Evolutionary conservation across 2,329 filamentous ascomycete species (phyloP).

Genomic region (Paraphoma chrysanthemicola): DNA sequence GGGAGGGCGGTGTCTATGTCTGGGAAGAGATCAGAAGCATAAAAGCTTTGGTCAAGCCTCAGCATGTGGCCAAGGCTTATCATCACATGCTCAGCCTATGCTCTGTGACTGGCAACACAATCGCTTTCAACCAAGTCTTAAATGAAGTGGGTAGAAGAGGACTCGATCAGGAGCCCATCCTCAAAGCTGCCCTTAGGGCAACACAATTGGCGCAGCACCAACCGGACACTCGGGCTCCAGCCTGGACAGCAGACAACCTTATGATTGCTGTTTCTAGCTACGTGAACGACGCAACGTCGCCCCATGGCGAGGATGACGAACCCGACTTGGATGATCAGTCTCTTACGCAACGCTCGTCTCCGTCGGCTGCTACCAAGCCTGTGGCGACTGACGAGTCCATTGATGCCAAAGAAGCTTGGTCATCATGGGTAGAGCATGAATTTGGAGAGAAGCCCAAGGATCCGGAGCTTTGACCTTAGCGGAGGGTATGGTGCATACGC

Average conservation of each 20-base stretch:
- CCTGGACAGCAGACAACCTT: constrained; percentile 42
- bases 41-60: constrained; percentile 23
- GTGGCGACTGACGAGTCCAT: not conserved
- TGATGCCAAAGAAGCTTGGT: constrained; percentile 29
- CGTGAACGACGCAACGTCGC: constrained; percentile 18
- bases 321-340: constrained; percentile 9
- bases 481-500: not conserved
- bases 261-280: constrained; percentile 40
- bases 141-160: constrained; percentile 31
- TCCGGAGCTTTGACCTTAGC: constrained; percentile 16
- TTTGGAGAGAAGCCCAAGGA: constrained; percentile 32
- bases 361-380: not conserved
- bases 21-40: constrained; percentile 53
- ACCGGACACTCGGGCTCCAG: constrained; percentile 24
- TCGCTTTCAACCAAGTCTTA: constrained; percentile 41
- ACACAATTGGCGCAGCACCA: constrained; percentile 21
- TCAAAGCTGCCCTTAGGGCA: constrained; percentile 24
- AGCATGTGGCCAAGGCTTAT: constrained; percentile 38
- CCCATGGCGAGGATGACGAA: constrained; percentile 1
- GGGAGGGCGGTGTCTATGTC: constrained; percentile 43
- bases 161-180: constrained; percentile 33
- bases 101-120: constrained; percentile 38
- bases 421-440: constrained; percentile 37
- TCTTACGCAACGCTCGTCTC: constrained; percentile 2
- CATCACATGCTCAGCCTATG: constrained; percentile 42